These are phyloP conservation scores for Oryza meridionalis DNA, from an alignment of 176 grass and related monocot genomes.

Conservation along the genomic window DNA sequence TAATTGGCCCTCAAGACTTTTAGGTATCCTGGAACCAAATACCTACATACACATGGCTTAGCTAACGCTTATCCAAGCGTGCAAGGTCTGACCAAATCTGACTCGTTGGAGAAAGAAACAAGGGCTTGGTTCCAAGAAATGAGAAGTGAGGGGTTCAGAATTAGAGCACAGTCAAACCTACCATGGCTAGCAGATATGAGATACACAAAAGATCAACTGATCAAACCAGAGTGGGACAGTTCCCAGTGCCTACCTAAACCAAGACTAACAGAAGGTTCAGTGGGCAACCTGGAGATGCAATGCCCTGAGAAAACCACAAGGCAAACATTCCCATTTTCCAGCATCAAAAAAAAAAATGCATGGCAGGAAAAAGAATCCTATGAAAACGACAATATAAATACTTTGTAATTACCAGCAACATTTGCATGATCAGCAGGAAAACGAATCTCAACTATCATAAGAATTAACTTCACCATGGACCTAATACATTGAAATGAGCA, in stretches of 20 bases:
- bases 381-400: neutral
- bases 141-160: neutral
- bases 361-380: neutral
- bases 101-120: constrained; percentile 16
- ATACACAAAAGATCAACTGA: neutral
- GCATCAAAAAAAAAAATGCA: neutral
- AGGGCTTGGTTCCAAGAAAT: constrained; percentile 7
- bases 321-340: neutral
- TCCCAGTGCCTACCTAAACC: neutral
- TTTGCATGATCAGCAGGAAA: neutral
- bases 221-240: constrained; percentile 34
- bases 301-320: neutral
- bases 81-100: constrained; percentile 38
- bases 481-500: constrained; percentile 6
- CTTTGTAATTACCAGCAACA: neutral
- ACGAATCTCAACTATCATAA: neutral
- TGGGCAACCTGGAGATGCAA: neutral
- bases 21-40: constrained; percentile 33
- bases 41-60: constrained; percentile 21
- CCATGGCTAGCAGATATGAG: neutral
- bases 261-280: neutral
- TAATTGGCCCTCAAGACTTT: neutral
- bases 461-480: neutral
- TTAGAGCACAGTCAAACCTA: constrained; percentile 44
- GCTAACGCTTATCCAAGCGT: constrained; percentile 27